phyloP scores from a whole-genome alignment of 192 early-diverging fungal species.

The Allomyces macrogynus region DNA sequence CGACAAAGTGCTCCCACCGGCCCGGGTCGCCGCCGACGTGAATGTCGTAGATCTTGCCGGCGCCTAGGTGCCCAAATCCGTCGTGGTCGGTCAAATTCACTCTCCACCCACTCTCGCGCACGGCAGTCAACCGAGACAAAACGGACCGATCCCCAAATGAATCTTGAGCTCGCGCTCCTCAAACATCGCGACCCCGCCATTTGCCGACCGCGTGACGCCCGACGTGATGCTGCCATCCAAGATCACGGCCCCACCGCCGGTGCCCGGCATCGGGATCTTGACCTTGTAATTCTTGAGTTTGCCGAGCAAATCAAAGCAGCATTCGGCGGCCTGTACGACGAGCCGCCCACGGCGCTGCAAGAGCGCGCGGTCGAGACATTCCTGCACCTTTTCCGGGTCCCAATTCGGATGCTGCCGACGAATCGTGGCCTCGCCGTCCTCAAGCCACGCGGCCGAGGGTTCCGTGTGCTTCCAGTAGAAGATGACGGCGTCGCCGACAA shows the following conservation, averaged over 20 bases:
- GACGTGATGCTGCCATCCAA: too few relatives aligned
- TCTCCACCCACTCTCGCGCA: too few relatives aligned
- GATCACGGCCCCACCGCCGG: too few relatives aligned
- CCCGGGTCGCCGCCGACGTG: constrained; percentile 19
- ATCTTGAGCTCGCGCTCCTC: constrained; percentile 9
- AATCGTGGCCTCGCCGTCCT: too few relatives aligned
- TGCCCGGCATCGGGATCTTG: background rate
- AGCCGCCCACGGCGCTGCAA: background rate
- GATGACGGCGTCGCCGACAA: constrained; percentile 30
- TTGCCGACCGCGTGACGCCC: too few relatives aligned
- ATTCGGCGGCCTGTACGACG: background rate
- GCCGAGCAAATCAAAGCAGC: background rate
- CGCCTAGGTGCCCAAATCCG: constrained; percentile 2
- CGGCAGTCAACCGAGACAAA: too few relatives aligned
- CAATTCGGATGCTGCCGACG: too few relatives aligned
- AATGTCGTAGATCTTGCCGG: constrained; percentile 23
- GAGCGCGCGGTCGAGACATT: background rate
- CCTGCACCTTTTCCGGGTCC: too few relatives aligned
- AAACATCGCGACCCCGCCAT: too few relatives aligned
- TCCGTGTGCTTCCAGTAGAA: constrained; percentile 22
- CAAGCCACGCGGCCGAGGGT: too few relatives aligned
- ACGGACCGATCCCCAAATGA: constrained; percentile 23
- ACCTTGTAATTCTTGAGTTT: background rate
- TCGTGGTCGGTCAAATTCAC: too few relatives aligned
- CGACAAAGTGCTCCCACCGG: constrained; percentile 33